These are phyloP conservation scores for Pseudocercospora musae DNA, from an alignment of 2,329 filamentous ascomycete species.

Conservation along the genomic window DNA sequence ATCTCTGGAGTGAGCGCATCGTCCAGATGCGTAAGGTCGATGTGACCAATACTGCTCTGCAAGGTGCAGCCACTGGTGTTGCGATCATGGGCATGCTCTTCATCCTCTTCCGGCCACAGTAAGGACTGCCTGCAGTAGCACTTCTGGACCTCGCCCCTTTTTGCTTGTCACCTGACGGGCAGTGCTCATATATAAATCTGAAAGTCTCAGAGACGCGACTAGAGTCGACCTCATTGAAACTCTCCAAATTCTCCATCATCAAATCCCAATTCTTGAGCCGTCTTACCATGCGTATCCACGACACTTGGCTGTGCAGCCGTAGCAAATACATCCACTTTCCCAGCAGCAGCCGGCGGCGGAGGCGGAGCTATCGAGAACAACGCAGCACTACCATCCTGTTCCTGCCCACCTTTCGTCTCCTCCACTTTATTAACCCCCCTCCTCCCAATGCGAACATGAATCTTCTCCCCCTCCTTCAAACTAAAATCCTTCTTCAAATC, in stretches of 20 bases:
- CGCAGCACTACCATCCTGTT: slow-evolving; percentile 41
- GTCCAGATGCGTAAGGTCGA: slow-evolving; percentile 47
- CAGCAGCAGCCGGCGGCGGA: slow-evolving; percentile 56
- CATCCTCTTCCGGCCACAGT: slow-evolving; percentile 34
- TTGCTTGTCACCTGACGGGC: background rate
- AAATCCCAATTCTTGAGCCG: slow-evolving; percentile 66
- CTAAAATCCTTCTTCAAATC: slow-evolving; percentile 71
- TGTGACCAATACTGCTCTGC: slow-evolving; percentile 44
- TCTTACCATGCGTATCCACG: slow-evolving; percentile 23
- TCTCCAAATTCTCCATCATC: slow-evolving; percentile 88
- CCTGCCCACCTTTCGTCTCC: slow-evolving; percentile 39
- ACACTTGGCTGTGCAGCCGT: slow-evolving; percentile 64
- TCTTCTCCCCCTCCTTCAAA: slow-evolving; percentile 85
- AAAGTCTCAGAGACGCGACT: background rate
- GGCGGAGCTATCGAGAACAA: slow-evolving; percentile 75
- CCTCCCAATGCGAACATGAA: slow-evolving; percentile 66
- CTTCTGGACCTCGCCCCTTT: background rate
- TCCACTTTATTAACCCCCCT: slow-evolving; percentile 39
- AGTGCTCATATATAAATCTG: background rate
- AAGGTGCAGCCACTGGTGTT: slow-evolving; percentile 44
- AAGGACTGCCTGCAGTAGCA: background rate
- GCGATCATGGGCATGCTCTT: slow-evolving; percentile 36
- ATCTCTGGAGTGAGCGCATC: slow-evolving; percentile 43
- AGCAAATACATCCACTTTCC: slow-evolving; percentile 50
- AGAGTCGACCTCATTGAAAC: slow-evolving; percentile 53